phyloP scores from a whole-genome alignment of 2,329 filamentous ascomycete genomes.

The Fusarium poae region DNA sequence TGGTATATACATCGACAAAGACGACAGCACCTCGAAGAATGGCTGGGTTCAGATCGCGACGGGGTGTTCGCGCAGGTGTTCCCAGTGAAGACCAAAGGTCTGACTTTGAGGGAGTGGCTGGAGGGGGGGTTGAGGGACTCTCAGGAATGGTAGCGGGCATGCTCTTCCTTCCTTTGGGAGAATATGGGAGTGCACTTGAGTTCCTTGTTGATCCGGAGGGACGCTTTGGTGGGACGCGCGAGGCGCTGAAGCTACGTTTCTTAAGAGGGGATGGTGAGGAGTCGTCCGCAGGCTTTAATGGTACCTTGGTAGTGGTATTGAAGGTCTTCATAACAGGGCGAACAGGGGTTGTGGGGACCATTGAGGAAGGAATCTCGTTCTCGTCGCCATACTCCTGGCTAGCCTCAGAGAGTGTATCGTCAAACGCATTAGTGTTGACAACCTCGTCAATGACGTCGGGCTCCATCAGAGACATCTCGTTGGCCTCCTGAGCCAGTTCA shows the following conservation, averaged over 20 bases:
- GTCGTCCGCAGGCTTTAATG: constrained; percentile 76
- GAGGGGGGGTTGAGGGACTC: constrained; percentile 31
- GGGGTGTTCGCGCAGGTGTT: constrained; percentile 69
- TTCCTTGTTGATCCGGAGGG: constrained; percentile 61
- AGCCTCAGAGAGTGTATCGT: constrained; percentile 68
- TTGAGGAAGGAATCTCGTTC: constrained; percentile 67
- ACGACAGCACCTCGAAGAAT: constrained; percentile 80
- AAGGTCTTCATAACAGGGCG: constrained; percentile 65
- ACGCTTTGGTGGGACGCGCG: constrained; percentile 61
- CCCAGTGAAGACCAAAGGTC: constrained; percentile 67
- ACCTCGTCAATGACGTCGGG: constrained; percentile 56
- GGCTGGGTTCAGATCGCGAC: constrained; percentile 64
- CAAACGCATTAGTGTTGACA: constrained; percentile 53
- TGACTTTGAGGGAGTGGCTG: constrained; percentile 61
- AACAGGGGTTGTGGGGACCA: constrained; percentile 68
- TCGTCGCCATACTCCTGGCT: constrained; percentile 77
- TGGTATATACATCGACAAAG: constrained; percentile 86
- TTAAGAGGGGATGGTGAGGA: constrained; percentile 63
- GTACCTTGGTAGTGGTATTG: constrained; percentile 82
- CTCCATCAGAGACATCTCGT: constrained; percentile 70
- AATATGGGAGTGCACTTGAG: constrained; percentile 67
- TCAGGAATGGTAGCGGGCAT: constrained; percentile 39
- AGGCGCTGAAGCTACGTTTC: constrained; percentile 65
- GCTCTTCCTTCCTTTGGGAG: constrained; percentile 61
- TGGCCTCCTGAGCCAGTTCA: constrained; percentile 68